A percentile compares a stretch with the other conserved stretches of the same genome.
These are phyloP conservation scores for Drosera spatulata DNA, from an alignment of 179 eudicot species.

Conservation along the genomic window DNA sequence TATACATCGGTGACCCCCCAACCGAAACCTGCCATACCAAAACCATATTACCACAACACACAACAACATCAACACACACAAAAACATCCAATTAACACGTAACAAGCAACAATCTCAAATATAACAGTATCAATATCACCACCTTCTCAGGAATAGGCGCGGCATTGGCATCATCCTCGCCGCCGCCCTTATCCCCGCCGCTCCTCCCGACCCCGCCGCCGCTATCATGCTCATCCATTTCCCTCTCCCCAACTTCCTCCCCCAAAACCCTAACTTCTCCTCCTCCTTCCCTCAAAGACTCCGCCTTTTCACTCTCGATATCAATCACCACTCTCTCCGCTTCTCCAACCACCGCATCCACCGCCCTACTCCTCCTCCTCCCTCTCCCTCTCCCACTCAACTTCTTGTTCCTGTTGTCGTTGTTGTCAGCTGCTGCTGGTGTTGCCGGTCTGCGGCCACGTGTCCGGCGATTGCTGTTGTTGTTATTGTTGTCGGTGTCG, in stretches of 20 bases:
- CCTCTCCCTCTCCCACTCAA: constrained; percentile 18
- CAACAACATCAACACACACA: too few species aligned
- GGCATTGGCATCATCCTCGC: constrained; percentile 40
- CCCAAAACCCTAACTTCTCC: constrained; percentile 9
- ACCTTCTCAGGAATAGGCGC: constrained; percentile 67
- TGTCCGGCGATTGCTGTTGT: constrained; percentile 9
- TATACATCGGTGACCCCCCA: background rate
- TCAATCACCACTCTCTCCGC: constrained; percentile 14
- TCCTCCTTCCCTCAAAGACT: constrained; percentile 23
- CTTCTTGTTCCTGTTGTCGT: background rate
- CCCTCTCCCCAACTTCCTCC: constrained; percentile 29
- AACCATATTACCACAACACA: too few species aligned
- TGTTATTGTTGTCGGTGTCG: background rate
- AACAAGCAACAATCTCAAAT: too few species aligned
- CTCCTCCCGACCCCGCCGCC: constrained; percentile 26
- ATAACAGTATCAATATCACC: background rate
- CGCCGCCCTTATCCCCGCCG: constrained; percentile 37
- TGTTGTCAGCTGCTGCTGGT: constrained; percentile 7
- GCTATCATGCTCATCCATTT: constrained; percentile 53
- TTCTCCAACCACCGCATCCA: constrained; percentile 18
- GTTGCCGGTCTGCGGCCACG: constrained; percentile 32
- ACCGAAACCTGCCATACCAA: background rate
- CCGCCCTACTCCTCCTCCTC: constrained; percentile 20
- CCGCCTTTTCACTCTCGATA: constrained; percentile 15
- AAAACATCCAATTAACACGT: too few species aligned